Evolutionary conservation across 352 stramenopile species (phyloP), one percentile per base, ranked within the genome.

Genomic region (Globisporangium yorkense): DNA sequence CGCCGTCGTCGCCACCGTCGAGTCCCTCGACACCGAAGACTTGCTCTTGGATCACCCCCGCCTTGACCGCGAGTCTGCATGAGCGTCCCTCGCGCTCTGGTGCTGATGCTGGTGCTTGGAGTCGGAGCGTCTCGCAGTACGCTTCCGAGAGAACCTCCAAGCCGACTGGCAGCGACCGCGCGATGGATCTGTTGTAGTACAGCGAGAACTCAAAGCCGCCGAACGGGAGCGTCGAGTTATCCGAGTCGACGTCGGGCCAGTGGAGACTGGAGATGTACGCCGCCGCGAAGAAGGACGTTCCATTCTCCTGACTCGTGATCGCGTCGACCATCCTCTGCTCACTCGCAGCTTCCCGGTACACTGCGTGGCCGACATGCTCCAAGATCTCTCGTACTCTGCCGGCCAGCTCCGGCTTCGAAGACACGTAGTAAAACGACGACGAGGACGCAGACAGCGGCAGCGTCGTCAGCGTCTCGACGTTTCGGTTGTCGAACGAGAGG

Each of bases 101-200:
- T 12, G 37, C 20, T 8, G 46, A 16, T 18, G 46, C 3, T 7
- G 46, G 10, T 18, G 39, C 6, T 40, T 27, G 46, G 35, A 21
- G 21, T 10, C 13, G 44, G 20, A 69, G 57, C 9, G 60, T 63
- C 33, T 77, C 69, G 56, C 81, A 91, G 51, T 76, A 88, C 8
- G 75, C 79, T 65, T 84, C 59, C 0, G 77, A 71, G n/a, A 92
- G 66, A 62, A 68, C 77, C 48, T 88, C 61, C 16, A 92, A 33
- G 20, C 71, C 70, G 21, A 89, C 81, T 0, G 81, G 79, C n/a
- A 92, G 65, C 3, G 81, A 84, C 7, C 60, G 67, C 48, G 66
- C 56, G 51, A 92, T 75, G 6, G 62, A 87, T 49, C 85, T 62
- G 61, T 92, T 92, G 65, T 92, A 92, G 48, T 73, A 81, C 5